Evolutionary conservation across 371 early-diverging fungal genomes (phyloP).

Genomic region (Mortierella sp.): DNA sequence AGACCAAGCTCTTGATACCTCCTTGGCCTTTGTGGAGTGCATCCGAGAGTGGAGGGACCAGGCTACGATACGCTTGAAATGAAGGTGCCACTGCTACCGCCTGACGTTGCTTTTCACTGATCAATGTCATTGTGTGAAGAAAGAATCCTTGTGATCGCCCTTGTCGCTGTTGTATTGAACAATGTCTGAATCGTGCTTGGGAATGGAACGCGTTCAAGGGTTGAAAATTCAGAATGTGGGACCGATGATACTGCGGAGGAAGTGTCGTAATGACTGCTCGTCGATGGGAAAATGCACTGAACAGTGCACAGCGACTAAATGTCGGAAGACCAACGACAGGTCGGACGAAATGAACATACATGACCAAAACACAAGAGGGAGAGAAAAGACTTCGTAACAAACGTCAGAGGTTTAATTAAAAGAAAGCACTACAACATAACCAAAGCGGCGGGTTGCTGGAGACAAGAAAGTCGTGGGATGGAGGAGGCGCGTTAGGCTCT

Average conservation of each 20-base stretch:
- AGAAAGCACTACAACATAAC: constrained; percentile 11
- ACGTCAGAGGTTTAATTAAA: constrained; percentile 55
- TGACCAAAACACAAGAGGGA: too few species aligned
- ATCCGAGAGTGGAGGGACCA: constrained; percentile 78
- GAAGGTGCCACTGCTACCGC: constrained; percentile 13
- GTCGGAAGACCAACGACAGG: too few species aligned
- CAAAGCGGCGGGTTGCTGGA: constrained; percentile 6
- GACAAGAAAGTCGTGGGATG: not conserved
- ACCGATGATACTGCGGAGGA: constrained; percentile 28
- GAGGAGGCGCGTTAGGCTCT: not conserved
- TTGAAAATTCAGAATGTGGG: constrained; percentile 23
- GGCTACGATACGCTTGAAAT: constrained; percentile 53
- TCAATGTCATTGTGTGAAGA: too few species aligned
- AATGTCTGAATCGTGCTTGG: too few species aligned
- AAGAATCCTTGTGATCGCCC: too few species aligned
- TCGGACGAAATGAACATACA: too few species aligned
- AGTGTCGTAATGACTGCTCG: constrained; percentile 16
- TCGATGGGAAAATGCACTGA: not conserved
- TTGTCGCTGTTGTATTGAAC: too few species aligned
- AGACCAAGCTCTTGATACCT: constrained; percentile 57
- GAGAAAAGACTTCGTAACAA: constrained; percentile 15
- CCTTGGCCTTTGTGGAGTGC: constrained; percentile 90
- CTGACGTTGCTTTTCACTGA: constrained; percentile 8
- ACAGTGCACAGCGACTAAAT: too few species aligned
- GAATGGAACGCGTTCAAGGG: too few species aligned